Base-by-base conservation (phyloP, 345 rosid genomes). In the Streptanthus diversifolius region DNA sequence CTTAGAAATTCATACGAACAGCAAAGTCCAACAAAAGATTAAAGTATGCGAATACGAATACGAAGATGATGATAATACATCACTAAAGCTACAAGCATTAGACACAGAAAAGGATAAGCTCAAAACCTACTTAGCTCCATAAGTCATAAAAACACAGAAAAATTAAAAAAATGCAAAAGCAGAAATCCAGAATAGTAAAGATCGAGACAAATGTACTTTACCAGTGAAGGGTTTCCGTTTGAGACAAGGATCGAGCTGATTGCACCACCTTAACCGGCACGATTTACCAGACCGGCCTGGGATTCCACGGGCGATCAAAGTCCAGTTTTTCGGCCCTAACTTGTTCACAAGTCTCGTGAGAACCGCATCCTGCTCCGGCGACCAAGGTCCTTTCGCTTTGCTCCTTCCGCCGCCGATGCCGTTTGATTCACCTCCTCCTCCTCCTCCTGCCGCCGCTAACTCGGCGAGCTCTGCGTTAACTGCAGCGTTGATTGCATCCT, bases 251-350 rank as follows among this genome's bases (percentile, higher is more conserved):
- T 90, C 90, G 40, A 90, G 95, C 81, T 90, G 95, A 70, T 90
- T 88, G 53, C 93, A 90, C 96, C 96, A 90, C 0, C 89, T 83
- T 49, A 88, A 83, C 35, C 93, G 86, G 66, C 95, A 90, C 18
- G 95, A 90, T 82, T 88, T 88, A 29, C 90, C 97, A 18, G 92
- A 85, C 13, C 90, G 85, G 71, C 95, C 89, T 1, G 92, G 88
- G 60, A 88, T 82, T 40, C 93, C 96, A 7, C 91, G 82, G 1
- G 91, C 80, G 73, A 90, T 90, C 74, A 88, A 47, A 70, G 82
- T 80, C 93, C 96, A 87, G 61, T 88, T 86, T 77, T 85, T 84
- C 10, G 91, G 87, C 35, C 91, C 91, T 6, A 83, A 76, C 81
- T 82, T 82, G 63, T 27, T 71, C 49, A 87, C 93, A 30, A 87